Base-by-base conservation (phyloP, 202 grass and related monocot species). In the Panicum hallii region DNA sequence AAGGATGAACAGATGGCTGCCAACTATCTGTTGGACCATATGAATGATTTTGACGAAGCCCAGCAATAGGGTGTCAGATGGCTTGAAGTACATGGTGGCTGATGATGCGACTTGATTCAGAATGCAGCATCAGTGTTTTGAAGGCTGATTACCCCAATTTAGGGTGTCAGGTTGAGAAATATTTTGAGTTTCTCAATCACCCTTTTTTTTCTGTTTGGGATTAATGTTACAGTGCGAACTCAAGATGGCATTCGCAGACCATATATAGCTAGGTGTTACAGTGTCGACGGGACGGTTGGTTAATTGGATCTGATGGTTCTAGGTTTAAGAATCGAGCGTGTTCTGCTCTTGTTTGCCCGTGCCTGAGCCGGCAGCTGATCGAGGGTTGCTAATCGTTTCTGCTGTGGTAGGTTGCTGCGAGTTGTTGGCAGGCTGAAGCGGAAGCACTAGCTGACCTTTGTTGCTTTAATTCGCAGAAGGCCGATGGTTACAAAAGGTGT, bases 21-120 rank as follows among this genome's bases (percentile, higher is more conserved):
- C 44, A 98, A 98, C 74, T 95, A 98, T 67, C 90, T 98, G 49
- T 73, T 98, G 54, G 95, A 98, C 70, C 92, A 98, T 65, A 90
- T 93, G 83, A 88, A 98, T 22, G 95, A 98, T 26, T 95, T 95
- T 12, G 90, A 97, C 6, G 90, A 47, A 0, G 63, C 57, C 28
- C 57, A 11, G 1, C 57, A 12, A 28, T 61, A 61, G 57, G 57
- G 11, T 20, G 54, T 1, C 54, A 57, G 19, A n/a, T 57, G 54
- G 54, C 8, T n/a, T 57, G 54, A 57, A 20, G 7, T 61, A 11
- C 22, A 61, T 28, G 57, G 56, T 60, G 22, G 57, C 22, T 6
- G 7, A n/a, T 9, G 22, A 61, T 28, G 57, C 20, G 57, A 4
- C 13, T 61, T 10, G 11, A 28, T 61, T 28, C 20, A 61, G 57